These are phyloP conservation scores for Vaccinium darrowii DNA, from an alignment of 148 eudicot species.

Conservation along the genomic window DNA sequence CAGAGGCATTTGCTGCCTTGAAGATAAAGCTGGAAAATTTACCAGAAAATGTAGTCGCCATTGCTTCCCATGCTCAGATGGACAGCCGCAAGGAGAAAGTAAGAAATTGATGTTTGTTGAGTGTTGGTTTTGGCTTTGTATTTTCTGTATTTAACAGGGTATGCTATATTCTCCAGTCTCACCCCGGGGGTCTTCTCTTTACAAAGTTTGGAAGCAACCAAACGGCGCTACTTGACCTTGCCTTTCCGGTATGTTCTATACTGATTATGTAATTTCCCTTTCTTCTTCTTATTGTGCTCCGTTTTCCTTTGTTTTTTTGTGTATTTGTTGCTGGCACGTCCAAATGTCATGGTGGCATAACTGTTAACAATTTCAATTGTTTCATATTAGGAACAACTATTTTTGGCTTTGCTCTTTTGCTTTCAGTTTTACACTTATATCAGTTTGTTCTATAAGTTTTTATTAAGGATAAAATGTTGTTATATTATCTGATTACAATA, in stretches of 20 bases:
- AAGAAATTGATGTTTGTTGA: conserved; percentile 19
- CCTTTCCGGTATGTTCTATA: conserved; percentile 63
- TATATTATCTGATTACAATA: not conserved
- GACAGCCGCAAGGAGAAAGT: conserved; percentile 93
- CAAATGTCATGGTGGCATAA: not conserved
- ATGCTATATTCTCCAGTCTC: conserved; percentile 49
- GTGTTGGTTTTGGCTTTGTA: not conserved
- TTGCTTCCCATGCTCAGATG: conserved; percentile 81
- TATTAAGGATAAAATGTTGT: not conserved
- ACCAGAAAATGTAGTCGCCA: conserved; percentile 72
- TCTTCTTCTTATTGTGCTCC: not conserved
- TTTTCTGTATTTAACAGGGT: not conserved
- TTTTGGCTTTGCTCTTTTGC: not conserved
- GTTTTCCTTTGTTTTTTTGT: not conserved
- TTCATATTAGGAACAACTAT: not conserved
- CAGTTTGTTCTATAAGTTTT: not conserved
- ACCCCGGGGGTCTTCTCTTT: conserved; percentile 82
- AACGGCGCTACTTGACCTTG: conserved; percentile 81
- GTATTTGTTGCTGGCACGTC: not conserved
- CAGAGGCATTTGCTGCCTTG: conserved; percentile 61
- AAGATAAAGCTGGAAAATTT: conserved; percentile 68
- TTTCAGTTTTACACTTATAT: not conserved
- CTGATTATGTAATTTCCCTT: not conserved
- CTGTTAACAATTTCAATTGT: not conserved
- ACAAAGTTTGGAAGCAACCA: conserved; percentile 89